phyloP scores from a whole-genome alignment of 1,284 basidiomycete species.

The Gymnopus androsaceus region DNA sequence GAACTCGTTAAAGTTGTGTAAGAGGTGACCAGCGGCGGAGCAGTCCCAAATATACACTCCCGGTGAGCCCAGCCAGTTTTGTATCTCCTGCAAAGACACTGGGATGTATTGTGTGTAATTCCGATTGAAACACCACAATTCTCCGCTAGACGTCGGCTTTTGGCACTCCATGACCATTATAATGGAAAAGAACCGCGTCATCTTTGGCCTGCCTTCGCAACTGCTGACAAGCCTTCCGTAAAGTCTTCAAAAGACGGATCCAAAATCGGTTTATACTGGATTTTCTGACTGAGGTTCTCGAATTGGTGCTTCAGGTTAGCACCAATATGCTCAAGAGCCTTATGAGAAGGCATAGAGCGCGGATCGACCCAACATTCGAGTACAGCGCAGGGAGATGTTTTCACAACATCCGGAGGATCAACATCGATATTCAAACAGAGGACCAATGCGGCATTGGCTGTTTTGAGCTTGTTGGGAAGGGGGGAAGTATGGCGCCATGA shows the following conservation, averaged over 20 bases:
- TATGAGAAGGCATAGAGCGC: conserved; percentile 82
- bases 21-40: conserved; percentile 91
- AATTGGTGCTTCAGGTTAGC: conserved; percentile 95
- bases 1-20: conserved; percentile 89
- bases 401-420: conserved; percentile 96
- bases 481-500: conserved; percentile 71
- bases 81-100: conserved; percentile 90
- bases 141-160: conserved; percentile 95
- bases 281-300: conserved; percentile 90
- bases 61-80: conserved; percentile 90
- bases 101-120: conserved; percentile 99
- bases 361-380: conserved; percentile 99
- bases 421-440: conserved; percentile 97
- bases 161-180: conserved; percentile 98
- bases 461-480: conserved; percentile 83
- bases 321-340: conserved; percentile 88
- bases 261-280: conserved; percentile 89
- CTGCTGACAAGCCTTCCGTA: conserved; percentile 86
- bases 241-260: conserved; percentile 96
- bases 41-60: conserved; percentile 99
- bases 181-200: conserved; percentile 95
- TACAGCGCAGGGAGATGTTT: conserved; percentile 94
- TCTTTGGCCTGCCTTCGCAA: conserved; percentile 90
- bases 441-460: conserved; percentile 90
- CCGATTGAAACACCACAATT: conserved; percentile 98